phyloP scores from a whole-genome alignment of 441 rosid genomes.

The Populus hybrid region DNA sequence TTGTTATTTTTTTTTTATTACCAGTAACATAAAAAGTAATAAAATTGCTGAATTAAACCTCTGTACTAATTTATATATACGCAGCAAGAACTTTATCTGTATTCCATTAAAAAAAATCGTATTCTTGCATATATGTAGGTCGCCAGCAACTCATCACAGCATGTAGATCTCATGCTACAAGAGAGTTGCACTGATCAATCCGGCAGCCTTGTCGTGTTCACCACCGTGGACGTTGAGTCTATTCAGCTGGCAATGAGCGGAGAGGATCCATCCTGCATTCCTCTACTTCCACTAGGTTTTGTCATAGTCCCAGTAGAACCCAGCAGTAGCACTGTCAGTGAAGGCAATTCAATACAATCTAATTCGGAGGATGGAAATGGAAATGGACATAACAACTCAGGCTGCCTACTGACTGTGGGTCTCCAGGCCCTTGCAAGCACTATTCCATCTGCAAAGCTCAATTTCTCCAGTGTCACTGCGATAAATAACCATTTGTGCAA shows the following conservation, averaged over 20 bases:
- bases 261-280: constrained; percentile 69
- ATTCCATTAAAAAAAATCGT: too few species aligned
- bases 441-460: constrained; percentile 66
- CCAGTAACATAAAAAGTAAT: not conserved
- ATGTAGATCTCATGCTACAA: constrained; percentile 81
- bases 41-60: not conserved
- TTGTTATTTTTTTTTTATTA: not conserved
- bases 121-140: constrained; percentile 37
- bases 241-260: constrained; percentile 79
- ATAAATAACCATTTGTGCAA: constrained; percentile 66
- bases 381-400: constrained; percentile 16
- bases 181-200: constrained; percentile 82
- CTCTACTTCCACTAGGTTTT: constrained; percentile 80
- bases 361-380: constrained; percentile 18
- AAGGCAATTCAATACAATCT: constrained; percentile 9
- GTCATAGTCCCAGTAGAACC: constrained; percentile 51
- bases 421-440: constrained; percentile 82
- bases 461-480: constrained; percentile 61
- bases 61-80: not conserved
- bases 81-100: not conserved
- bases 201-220: constrained; percentile 75
- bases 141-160: constrained; percentile 81
- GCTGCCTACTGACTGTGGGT: constrained; percentile 76
- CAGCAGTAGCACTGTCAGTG: constrained; percentile 2
- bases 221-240: constrained; percentile 65